phyloP scores from a whole-genome alignment of 2,329 filamentous ascomycete species.

The Fusarium annulatum region DNA sequence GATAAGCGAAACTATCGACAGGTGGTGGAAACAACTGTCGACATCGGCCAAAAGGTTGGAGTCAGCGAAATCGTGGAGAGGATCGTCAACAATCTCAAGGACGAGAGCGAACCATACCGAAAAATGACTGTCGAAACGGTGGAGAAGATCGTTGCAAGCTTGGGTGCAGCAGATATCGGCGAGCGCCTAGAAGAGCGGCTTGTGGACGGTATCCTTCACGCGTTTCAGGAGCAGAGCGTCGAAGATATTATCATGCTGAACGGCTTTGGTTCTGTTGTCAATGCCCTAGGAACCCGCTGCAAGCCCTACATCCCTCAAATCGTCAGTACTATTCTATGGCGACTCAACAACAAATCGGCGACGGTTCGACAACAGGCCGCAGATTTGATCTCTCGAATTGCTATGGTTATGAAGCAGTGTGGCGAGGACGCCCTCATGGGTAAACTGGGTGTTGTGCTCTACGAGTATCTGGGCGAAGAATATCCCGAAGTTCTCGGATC shows the following conservation, averaged over 20 bases:
- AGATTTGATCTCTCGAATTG: constrained; percentile 95
- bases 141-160: constrained; percentile 92
- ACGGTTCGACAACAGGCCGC: constrained; percentile 97
- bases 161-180: constrained; percentile 93
- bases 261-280: constrained; percentile 97
- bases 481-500: constrained; percentile 98
- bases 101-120: constrained; percentile 96
- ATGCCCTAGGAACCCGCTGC: constrained; percentile 90
- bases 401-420: constrained; percentile 99
- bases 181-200: constrained; percentile 92
- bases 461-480: constrained; percentile 98
- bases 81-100: constrained; percentile 95
- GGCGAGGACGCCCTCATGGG: constrained; percentile 96
- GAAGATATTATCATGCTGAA: constrained; percentile 97
- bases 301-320: constrained; percentile 98
- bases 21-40: constrained; percentile 97
- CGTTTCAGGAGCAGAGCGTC: constrained; percentile 97
- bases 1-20: constrained; percentile 98
- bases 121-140: constrained; percentile 99
- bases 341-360: constrained; percentile 96
- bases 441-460: constrained; percentile 92
- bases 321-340: constrained; percentile 94
- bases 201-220: constrained; percentile 93
- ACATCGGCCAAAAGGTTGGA: constrained; percentile 97
- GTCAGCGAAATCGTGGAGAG: constrained; percentile 94